These are phyloP conservation scores for Talaromyces amestolkiae DNA, from an alignment of 2,329 filamentous ascomycete genomes.

Conservation along the genomic window DNA sequence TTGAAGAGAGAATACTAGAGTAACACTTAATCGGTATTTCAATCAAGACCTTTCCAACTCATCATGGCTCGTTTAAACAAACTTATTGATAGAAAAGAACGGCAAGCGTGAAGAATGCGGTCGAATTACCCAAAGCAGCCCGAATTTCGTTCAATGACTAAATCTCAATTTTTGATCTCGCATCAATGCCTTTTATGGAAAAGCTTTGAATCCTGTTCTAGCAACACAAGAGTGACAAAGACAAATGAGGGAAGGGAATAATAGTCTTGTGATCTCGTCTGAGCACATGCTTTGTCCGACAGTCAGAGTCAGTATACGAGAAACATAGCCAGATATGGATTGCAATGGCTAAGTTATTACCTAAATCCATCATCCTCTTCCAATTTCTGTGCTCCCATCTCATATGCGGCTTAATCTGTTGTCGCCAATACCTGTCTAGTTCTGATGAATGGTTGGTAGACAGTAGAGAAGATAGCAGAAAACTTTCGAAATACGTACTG, in stretches of 20 bases:
- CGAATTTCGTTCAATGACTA: neutral
- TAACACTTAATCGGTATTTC: neutral
- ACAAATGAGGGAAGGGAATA: neutral
- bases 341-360: neutral
- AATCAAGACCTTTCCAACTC: too few relatives aligned
- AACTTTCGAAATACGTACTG: neutral
- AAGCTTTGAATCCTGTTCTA: neutral
- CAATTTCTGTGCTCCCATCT: neutral
- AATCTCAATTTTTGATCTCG: neutral
- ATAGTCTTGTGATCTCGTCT: neutral
- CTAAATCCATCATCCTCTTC: neutral
- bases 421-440: neutral
- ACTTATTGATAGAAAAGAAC: neutral
- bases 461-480: neutral
- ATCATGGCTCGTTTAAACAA: neutral
- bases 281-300: conserved; percentile 3
- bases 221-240: neutral
- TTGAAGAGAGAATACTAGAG: neutral
- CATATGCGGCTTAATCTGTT: neutral
- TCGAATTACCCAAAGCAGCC: neutral
- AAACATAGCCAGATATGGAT: neutral
- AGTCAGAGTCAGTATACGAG: neutral
- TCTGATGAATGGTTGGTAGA: neutral
- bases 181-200: neutral
- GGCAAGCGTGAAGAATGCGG: neutral